Evolutionary conservation across 208 protist genomes (phyloP), one percentile per base, ranked within the genome.

Genomic region (Crithidia fasciculata): DNA sequence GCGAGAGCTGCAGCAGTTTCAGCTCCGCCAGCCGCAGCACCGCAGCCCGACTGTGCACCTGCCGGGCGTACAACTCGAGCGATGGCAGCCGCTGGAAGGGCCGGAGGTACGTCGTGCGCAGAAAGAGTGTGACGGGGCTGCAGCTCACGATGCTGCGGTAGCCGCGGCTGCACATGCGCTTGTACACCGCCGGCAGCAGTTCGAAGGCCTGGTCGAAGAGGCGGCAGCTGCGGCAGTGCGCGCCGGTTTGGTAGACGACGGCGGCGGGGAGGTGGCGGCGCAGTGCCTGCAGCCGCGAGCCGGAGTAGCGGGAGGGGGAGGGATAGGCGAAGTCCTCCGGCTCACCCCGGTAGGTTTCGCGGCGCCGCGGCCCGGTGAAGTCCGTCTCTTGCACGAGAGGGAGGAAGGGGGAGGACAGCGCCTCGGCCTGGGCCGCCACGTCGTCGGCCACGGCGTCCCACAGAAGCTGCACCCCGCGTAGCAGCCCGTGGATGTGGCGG

Each of bases 91-190:
- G 49, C 10, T 60, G 68, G 37, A 82, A 79, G 8, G 61, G 44
- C 12, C 64, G 28, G 0, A 50, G 64, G 16, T 80, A 66, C 36
- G 47, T 60, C 15, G 74, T 78, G 41, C 82, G 61, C 43, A 92
- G 45, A 66, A 89, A 88, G 36, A 92, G 72, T 36, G 86, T 69
- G 16, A 92, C 16, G n/a, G 87, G 87, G 68, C 84, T 92, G 55
- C 87, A 92, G 59, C 87, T 84, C 15, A 88, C 61, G 64, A 92
- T 83, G 47, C 56, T 85, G 36, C 49, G 28, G 50, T 89, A 80
- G 28, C 76, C 72, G 19, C 45, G 64, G 40, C 72, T 80, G 57
- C 87, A 92, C 28, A 92, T 59, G 19, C 75, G 72, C 40, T 82
- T 74, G 74, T 84, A 92, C 18, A 90, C 49, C n/a, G 78, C 52